phyloP scores from a whole-genome alignment of 2,329 filamentous ascomycete species.

The Trichoderma guizhouense region DNA sequence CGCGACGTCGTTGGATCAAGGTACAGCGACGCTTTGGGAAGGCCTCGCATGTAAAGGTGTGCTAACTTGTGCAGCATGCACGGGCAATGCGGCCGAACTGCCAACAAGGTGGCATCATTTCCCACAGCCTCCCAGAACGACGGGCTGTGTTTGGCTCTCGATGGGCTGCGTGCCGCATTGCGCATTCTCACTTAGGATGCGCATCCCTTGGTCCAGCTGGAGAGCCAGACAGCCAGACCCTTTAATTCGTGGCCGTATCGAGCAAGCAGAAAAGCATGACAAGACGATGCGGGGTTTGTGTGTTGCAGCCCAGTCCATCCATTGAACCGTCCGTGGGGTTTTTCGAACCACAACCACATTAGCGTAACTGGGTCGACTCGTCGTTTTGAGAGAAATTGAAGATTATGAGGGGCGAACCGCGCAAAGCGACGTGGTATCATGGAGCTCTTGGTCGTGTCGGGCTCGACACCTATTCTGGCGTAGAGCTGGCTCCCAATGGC shows the following conservation, averaged over 20 bases:
- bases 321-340: not conserved
- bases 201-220: not conserved
- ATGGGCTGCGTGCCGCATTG: not conserved
- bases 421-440: conserved; percentile 13
- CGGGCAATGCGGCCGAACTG: conserved; percentile 1
- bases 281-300: conserved; percentile 8
- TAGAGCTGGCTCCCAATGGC: conserved; percentile 11
- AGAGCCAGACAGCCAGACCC: not conserved
- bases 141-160: not conserved
- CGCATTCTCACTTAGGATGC: not conserved
- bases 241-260: not conserved
- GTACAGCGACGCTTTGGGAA: conserved; percentile 2
- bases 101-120: conserved; percentile 6
- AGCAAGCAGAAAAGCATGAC: not conserved
- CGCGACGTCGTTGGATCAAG: not conserved
- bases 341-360: not conserved
- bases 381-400: not conserved
- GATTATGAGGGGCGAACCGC: not conserved
- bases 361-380: conserved; percentile 9
- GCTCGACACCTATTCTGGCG: conserved; percentile 3
- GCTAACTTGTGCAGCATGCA: not conserved
- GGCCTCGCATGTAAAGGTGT: not conserved
- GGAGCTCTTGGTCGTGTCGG: not conserved
- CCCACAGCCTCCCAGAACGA: not conserved
- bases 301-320: not conserved